A percentile compares a stretch with the other conserved stretches of the same genome.
phyloP scores from a whole-genome alignment of 495 filamentous ascomycete genomes.

The Recurvomyces mirabilis region DNA sequence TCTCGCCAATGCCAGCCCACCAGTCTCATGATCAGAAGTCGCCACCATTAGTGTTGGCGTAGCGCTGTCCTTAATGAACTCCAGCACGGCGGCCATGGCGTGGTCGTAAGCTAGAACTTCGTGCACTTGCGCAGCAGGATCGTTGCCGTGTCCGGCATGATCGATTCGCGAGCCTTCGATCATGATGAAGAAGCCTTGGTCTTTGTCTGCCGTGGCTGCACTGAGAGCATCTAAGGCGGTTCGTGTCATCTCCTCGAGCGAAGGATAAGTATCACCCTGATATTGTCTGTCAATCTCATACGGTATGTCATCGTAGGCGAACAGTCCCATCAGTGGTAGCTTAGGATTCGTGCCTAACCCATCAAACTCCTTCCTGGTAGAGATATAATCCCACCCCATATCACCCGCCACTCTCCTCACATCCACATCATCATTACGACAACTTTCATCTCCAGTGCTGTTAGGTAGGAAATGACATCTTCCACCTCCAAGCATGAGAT shows the following conservation, averaged over 20 bases:
- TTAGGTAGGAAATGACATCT: constrained; percentile 89
- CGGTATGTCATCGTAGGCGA: constrained; percentile 73
- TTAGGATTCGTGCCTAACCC: constrained; percentile 59
- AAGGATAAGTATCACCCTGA: constrained; percentile 71
- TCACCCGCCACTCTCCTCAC: constrained; percentile 53
- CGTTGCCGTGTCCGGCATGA: constrained; percentile 89
- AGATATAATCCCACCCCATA: constrained; percentile 70
- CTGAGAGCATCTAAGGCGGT: constrained; percentile 68
- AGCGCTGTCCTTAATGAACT: constrained; percentile 66
- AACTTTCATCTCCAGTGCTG: constrained; percentile 59
- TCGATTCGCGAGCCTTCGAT: constrained; percentile 95
- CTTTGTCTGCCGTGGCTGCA: constrained; percentile 70
- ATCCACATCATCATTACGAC: constrained; percentile 62
- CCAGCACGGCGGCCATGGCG: constrained; percentile 66
- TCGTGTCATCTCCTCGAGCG: constrained; percentile 80
- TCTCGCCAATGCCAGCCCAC: constrained; percentile 68
- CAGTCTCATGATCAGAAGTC: constrained; percentile 94
- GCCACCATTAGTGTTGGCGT: constrained; percentile 69
- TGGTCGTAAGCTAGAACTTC: constrained; percentile 90
- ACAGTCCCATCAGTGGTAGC: constrained; percentile 78
- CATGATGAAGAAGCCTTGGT: constrained; percentile 97
- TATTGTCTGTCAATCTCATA: constrained; percentile 81
- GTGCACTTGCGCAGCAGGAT: constrained; percentile 88
- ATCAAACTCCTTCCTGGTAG: constrained; percentile 67
- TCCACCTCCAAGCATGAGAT: constrained; percentile 86